A percentile compares a stretch with the other conserved stretches of the same genome.
Evolutionary conservation across 2,329 filamentous ascomycete species (phyloP).

Genomic region (Verticillium alfalfae): DNA sequence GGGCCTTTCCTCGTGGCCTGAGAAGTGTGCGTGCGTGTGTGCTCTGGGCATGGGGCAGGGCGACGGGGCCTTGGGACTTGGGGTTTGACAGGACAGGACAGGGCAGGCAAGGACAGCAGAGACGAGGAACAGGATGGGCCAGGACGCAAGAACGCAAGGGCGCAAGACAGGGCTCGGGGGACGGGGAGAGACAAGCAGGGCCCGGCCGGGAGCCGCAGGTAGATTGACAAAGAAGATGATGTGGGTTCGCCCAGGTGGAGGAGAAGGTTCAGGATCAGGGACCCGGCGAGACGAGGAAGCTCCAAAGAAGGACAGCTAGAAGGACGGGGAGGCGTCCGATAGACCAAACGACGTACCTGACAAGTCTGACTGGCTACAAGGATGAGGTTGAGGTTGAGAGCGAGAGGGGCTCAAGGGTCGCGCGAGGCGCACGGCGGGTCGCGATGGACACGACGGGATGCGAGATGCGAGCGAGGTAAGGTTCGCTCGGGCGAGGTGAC

Average conservation of each 20-base stretch:
- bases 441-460: background rate
- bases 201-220: constrained; percentile 2
- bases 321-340: background rate
- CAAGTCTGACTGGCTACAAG: background rate
- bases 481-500: background rate
- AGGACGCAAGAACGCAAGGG: background rate
- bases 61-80: background rate
- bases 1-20: background rate
- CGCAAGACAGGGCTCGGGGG: background rate
- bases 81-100: background rate
- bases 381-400: background rate
- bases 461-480: background rate
- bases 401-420: background rate
- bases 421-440: background rate
- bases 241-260: background rate
- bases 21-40: background rate
- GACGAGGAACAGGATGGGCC: too few relatives aligned
- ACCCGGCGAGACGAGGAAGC: background rate
- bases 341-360: background rate
- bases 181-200: background rate
- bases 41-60: background rate
- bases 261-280: background rate
- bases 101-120: too few relatives aligned
- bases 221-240: background rate
- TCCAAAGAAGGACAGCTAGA: background rate